These are phyloP conservation scores for Cryptococcus maquisensis DNA, from an alignment of 1,284 basidiomycete genomes.

Conservation along the genomic window DNA sequence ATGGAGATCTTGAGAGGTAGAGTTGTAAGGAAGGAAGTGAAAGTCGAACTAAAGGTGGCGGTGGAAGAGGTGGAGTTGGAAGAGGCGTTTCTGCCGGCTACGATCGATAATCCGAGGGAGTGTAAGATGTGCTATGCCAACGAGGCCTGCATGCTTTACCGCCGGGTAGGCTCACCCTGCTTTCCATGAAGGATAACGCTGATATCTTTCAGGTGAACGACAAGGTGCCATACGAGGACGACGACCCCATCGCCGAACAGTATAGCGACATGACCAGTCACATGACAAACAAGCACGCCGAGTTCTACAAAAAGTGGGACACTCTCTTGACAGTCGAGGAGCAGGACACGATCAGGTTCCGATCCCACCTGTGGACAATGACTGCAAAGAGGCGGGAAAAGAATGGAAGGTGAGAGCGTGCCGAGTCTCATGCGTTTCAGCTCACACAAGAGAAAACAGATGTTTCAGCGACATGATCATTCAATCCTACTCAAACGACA, in stretches of 20 bases:
- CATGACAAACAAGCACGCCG: conserved; percentile 62
- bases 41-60: background rate
- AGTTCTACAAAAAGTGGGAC: conserved; percentile 92
- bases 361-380: conserved; percentile 92
- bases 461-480: conserved; percentile 75
- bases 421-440: background rate
- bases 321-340: conserved; percentile 82
- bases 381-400: conserved; percentile 71
- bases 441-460: conserved; percentile 17
- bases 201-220: conserved; percentile 62
- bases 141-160: conserved; percentile 90
- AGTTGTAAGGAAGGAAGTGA: background rate
- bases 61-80: conserved; percentile 10
- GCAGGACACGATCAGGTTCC: conserved; percentile 72
- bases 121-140: conserved; percentile 79
- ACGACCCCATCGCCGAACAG: conserved; percentile 68
- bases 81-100: conserved; percentile 68
- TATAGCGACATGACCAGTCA: conserved; percentile 78
- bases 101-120: conserved; percentile 73
- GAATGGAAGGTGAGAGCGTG: conserved; percentile 58
- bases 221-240: conserved; percentile 53
- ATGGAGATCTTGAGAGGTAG: background rate
- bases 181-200: background rate
- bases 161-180: conserved; percentile 57
- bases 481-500: conserved; percentile 47